Conservation (phyloP, 192 early-diverging fungal species). For the Coemansia erecta region DNA sequence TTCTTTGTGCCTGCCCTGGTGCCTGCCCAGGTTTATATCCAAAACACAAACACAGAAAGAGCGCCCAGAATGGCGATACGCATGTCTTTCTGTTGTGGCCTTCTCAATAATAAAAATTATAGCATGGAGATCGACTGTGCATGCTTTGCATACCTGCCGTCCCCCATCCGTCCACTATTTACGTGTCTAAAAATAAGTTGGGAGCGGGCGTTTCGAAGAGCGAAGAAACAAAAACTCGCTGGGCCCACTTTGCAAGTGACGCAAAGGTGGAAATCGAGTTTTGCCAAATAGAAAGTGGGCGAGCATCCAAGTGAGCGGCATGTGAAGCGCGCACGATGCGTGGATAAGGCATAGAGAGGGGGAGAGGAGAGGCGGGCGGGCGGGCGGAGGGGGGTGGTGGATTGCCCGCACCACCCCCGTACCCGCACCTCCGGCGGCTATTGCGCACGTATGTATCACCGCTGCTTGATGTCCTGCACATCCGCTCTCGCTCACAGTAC, state of each 20-base stretch:
- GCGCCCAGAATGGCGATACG: conserved; percentile 8
- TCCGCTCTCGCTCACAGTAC: no score
- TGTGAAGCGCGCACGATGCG: neutral
- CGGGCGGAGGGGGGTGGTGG: no score
- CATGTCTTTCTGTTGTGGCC: conserved; percentile 13
- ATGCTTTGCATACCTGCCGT: conserved; percentile 11
- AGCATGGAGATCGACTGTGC: conserved; percentile 17
- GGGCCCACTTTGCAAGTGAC: conserved; percentile 4
- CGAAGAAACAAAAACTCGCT: conserved; percentile 9
- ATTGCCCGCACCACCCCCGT: no score
- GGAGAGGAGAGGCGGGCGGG: no score
- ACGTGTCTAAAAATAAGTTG: conserved; percentile 20
- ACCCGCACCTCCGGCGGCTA: no score
- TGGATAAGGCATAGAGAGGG: no score
- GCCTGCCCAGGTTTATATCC: conserved; percentile 34
- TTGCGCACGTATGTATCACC: no score
- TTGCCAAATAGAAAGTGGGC: no score
- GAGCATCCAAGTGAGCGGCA: neutral
- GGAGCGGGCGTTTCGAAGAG: neutral
- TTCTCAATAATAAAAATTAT: conserved; percentile 18
- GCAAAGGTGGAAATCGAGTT: neutral
- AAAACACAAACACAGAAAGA: conserved; percentile 28
- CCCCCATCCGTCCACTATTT: conserved; percentile 14
- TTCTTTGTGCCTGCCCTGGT: conserved; percentile 29
- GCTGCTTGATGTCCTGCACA: no score